phyloP scores from a whole-genome alignment of 2,329 filamentous ascomycete genomes.

The Fusarium phyllophilum region DNA sequence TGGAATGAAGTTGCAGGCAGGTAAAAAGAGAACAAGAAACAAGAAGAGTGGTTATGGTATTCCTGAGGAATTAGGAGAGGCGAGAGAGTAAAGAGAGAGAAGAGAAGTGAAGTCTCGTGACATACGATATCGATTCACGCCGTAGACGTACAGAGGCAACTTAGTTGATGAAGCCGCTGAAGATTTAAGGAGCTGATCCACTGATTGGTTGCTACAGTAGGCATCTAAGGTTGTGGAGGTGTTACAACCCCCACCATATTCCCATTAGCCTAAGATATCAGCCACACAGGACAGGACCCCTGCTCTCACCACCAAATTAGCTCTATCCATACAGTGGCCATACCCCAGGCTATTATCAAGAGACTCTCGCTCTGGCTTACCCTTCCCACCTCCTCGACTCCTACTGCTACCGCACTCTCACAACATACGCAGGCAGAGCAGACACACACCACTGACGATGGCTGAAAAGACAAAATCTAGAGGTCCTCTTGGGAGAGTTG shows the following conservation, averaged over 20 bases:
- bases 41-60: neutral
- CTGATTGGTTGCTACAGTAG: conserved; percentile 18
- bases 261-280: conserved; percentile 33
- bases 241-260: conserved; percentile 15
- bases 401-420: conserved; percentile 6
- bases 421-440: neutral
- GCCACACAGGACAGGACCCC: conserved; percentile 26
- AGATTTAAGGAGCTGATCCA: conserved; percentile 8
- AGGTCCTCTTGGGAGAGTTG: conserved; percentile 71
- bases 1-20: neutral
- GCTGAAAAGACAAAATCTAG: conserved; percentile 39
- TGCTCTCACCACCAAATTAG: conserved; percentile 24
- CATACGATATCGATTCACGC: conserved; percentile 18
- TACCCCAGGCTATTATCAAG: conserved; percentile 18
- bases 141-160: neutral
- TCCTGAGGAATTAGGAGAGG: neutral
- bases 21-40: neutral
- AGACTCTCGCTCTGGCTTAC: conserved; percentile 10
- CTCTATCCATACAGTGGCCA: conserved; percentile 7
- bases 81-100: neutral
- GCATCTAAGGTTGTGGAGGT: neutral
- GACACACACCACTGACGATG: conserved; percentile 1
- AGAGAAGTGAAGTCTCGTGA: conserved; percentile 13
- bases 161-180: conserved; percentile 19
- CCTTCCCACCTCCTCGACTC: conserved; percentile 13